Evolutionary conservation across 139 green algal genomes (phyloP).

Genomic region (Coccomyxa sp.): DNA sequence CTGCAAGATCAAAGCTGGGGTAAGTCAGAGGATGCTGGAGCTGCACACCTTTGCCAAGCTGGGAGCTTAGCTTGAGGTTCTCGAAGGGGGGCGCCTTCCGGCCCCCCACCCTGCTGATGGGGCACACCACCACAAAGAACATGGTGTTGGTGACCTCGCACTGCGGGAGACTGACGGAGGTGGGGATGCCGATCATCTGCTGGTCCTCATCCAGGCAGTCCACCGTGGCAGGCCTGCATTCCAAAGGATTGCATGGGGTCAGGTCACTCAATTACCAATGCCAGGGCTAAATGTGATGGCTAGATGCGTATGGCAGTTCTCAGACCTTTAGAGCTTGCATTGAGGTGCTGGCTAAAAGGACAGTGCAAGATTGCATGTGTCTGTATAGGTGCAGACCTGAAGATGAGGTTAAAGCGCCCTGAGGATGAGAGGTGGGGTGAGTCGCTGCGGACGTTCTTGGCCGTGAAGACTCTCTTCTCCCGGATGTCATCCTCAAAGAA

Average conservation of each 20-base stretch:
- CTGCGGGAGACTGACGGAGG: too few species aligned
- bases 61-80: constrained; percentile 17
- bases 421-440: background rate
- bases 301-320: background rate
- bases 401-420: background rate
- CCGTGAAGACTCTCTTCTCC: background rate
- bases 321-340: background rate
- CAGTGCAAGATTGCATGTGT: background rate
- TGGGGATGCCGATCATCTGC: background rate
- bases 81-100: background rate
- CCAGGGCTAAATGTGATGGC: background rate
- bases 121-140: background rate
- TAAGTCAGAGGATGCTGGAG: background rate
- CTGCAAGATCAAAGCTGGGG: background rate
- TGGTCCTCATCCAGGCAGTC: background rate
- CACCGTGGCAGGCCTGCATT: background rate
- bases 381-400: background rate
- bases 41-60: constrained; percentile 22
- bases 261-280: background rate
- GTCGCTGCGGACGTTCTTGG: background rate
- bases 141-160: background rate
- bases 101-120: background rate
- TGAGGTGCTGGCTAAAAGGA: background rate
- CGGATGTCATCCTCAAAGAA: background rate
- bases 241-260: background rate